These are phyloP conservation scores for Elongisporangium senticosum DNA, from an alignment of 352 stramenopile species.

Conservation along the genomic window DNA sequence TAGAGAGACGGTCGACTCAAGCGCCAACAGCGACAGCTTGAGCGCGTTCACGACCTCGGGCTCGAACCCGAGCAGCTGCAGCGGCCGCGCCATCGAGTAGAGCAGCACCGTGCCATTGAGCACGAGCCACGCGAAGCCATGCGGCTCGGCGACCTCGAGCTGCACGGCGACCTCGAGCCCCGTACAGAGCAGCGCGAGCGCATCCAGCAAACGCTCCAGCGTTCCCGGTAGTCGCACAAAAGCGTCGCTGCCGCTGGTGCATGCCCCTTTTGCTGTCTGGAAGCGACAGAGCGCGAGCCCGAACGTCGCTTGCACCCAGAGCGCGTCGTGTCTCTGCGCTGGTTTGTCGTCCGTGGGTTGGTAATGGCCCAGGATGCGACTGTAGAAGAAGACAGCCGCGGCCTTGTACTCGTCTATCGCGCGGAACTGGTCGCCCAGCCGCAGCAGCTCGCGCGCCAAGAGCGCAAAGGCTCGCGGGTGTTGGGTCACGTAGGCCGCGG, in stretches of 20 bases:
- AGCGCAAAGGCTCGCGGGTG: background rate
- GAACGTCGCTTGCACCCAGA: background rate
- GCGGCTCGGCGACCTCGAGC: conserved; percentile 24
- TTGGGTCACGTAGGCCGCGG: background rate
- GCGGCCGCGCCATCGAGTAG: conserved; percentile 40
- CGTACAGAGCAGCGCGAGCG: conserved; percentile 26
- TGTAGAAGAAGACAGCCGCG: background rate
- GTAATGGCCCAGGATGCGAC: background rate
- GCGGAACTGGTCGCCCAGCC: background rate
- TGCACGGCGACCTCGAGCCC: conserved; percentile 37
- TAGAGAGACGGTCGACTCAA: conserved; percentile 48
- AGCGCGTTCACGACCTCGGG: conserved; percentile 48
- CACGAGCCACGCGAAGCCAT: conserved; percentile 46
- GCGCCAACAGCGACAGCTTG: conserved; percentile 54
- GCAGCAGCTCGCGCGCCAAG: background rate
- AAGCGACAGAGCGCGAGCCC: background rate
- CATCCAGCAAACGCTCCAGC: conserved; percentile 38
- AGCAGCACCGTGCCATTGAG: conserved; percentile 63
- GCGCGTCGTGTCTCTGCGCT: background rate
- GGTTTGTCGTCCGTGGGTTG: background rate
- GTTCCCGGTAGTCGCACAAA: conserved; percentile 35
- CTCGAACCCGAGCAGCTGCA: conserved; percentile 43
- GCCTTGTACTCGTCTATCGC: background rate
- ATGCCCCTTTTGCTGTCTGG: background rate
- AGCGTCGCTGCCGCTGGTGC: background rate